Percentiles rank a stretch among this genome's conserved stretches.
Evolutionary conservation across 352 stramenopile species (phyloP).

Genomic region (Phytophthora citrophthora): DNA sequence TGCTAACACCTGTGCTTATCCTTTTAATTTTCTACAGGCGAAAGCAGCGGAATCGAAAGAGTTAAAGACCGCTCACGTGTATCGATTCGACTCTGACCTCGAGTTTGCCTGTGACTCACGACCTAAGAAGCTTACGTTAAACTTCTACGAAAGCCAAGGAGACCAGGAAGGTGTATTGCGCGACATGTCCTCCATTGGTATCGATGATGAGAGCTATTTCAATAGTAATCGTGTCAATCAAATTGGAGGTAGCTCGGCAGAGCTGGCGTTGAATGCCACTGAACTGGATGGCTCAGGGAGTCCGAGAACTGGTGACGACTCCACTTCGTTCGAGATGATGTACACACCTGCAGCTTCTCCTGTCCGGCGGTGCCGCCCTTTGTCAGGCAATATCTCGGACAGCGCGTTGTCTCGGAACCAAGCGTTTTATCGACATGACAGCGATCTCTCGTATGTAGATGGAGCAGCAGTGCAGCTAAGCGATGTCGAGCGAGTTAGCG

Average conservation of each 20-base stretch:
- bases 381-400: slow-evolving; percentile 36
- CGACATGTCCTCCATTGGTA: slow-evolving; percentile 57
- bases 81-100: slow-evolving; percentile 82
- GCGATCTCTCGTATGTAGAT: slow-evolving; percentile 53
- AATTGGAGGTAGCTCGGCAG: slow-evolving; percentile 15
- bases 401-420: slow-evolving; percentile 42
- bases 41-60: slow-evolving; percentile 73
- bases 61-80: slow-evolving; percentile 78
- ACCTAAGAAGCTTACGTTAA: slow-evolving; percentile 74
- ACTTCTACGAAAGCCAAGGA: slow-evolving; percentile 67
- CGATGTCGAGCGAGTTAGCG: slow-evolving; percentile 65
- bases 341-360: slow-evolving; percentile 60
- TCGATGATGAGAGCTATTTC: slow-evolving; percentile 67
- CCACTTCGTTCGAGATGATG: slow-evolving; percentile 76
- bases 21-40: slow-evolving; percentile 18
- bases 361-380: slow-evolving; percentile 18
- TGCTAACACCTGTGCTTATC: neutral
- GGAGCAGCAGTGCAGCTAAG: slow-evolving; percentile 52
- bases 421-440: slow-evolving; percentile 56
- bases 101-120: slow-evolving; percentile 73
- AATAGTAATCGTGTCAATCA: slow-evolving; percentile 30
- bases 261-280: slow-evolving; percentile 16
- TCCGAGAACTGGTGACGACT: slow-evolving; percentile 57
- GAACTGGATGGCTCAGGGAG: slow-evolving; percentile 50
- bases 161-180: slow-evolving; percentile 26